Conservation (phyloP, 2,329 filamentous ascomycete species). For the Pseudocercospora musae region DNA sequence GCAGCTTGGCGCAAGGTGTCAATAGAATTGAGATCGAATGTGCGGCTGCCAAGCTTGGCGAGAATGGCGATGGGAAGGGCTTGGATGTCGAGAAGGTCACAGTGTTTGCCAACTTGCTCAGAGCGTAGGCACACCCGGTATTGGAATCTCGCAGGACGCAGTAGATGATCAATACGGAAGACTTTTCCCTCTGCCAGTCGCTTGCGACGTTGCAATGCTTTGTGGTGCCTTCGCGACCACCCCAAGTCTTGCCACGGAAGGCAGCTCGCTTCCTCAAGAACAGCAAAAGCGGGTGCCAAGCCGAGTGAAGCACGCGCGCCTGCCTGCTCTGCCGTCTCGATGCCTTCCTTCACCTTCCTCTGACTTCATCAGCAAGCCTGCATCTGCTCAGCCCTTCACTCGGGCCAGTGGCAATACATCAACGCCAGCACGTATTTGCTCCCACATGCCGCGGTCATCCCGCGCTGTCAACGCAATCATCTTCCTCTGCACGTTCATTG, state of each 20-base stretch:
- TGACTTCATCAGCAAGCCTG: too few relatives aligned
- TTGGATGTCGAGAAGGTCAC: conserved; percentile 75
- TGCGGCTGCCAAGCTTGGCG: conserved; percentile 55
- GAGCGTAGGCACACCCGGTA: conserved; percentile 15
- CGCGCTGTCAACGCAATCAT: not conserved
- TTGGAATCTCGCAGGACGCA: not conserved
- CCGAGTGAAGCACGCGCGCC: not conserved
- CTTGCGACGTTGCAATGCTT: not conserved
- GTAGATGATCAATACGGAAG: not conserved
- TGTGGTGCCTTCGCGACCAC: not conserved
- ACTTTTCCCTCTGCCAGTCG: not conserved
- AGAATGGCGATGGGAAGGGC: conserved; percentile 32
- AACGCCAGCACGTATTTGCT: not conserved
- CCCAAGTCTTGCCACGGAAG: too few relatives aligned
- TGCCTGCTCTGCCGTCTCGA: not conserved
- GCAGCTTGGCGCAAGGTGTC: conserved; percentile 65
- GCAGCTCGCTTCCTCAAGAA: too few relatives aligned
- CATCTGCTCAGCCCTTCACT: too few relatives aligned
- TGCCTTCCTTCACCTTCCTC: too few relatives aligned
- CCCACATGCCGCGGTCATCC: not conserved
- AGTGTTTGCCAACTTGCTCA: conserved; percentile 68
- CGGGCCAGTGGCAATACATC: not conserved
- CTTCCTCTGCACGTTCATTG: not conserved
- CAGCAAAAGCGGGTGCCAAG: too few relatives aligned
- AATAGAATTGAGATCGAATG: conserved; percentile 78